Evolutionary conservation across 768 basidiomycete genomes (phyloP).

Genomic region (Mrakia hoshinonis): DNA sequence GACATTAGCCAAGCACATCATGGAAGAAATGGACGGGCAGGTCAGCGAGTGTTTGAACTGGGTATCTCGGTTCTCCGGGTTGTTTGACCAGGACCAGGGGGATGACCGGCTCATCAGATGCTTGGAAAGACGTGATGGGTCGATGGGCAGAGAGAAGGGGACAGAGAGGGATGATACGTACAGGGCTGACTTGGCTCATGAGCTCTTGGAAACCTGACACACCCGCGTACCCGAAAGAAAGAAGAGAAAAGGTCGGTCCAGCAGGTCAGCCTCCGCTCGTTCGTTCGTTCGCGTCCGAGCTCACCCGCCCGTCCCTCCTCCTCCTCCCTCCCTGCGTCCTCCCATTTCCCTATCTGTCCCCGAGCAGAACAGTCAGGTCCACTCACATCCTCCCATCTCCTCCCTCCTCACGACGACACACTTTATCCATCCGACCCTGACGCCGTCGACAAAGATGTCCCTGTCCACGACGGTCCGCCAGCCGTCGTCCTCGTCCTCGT

Average conservation of each 20-base stretch:
- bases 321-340: neutral
- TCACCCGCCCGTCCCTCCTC: neutral
- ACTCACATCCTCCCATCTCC: neutral
- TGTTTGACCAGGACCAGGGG: no score
- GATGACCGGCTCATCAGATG: no score
- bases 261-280: neutral
- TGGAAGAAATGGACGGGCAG: neutral
- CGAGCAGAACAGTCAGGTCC: no score
- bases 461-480: neutral
- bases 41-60: no score
- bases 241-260: neutral
- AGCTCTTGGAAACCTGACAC: slow-evolving; percentile 4
- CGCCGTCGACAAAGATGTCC: slow-evolving; percentile 1
- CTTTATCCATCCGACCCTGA: neutral
- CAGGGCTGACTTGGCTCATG: neutral
- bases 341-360: no score
- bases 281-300: neutral
- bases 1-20: neutral
- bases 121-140: no score
- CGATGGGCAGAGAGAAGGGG: neutral
- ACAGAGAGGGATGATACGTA: neutral
- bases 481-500: neutral
- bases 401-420: neutral
- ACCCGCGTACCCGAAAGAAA: no score
- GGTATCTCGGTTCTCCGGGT: no score